A percentile compares a stretch with the other conserved stretches of the same genome.
Conservation (phyloP, 2,329 filamentous ascomycete genomes). For the Magnaporthiopsis poae region DNA sequence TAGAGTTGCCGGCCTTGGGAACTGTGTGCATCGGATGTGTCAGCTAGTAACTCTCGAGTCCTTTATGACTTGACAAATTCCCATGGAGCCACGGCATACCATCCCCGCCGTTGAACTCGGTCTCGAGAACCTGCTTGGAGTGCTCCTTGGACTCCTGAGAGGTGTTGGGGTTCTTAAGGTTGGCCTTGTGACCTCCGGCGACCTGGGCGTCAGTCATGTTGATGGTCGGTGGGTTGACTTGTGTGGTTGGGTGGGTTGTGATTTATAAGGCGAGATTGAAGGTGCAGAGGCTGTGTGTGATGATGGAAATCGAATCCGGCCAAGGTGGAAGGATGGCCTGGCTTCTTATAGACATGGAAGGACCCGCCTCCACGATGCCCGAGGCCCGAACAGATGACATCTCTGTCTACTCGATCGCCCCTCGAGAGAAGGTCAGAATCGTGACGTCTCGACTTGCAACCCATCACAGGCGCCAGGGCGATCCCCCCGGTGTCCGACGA, state of each 20-base stretch:
- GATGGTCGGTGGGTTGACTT: slow-evolving; percentile 10
- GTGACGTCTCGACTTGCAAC: background rate
- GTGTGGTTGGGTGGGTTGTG: background rate
- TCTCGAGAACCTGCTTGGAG: slow-evolving; percentile 41
- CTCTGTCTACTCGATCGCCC: background rate
- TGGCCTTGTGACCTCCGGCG: slow-evolving; percentile 50
- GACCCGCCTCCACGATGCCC: no score
- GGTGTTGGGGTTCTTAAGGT: slow-evolving; percentile 45
- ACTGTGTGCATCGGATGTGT: slow-evolving; percentile 12
- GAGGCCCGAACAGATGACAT: no score
- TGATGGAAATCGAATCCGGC: background rate
- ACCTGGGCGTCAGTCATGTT: slow-evolving; percentile 41
- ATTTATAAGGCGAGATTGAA: background rate
- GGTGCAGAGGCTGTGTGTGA: background rate
- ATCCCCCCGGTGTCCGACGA: background rate
- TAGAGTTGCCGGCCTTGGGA: slow-evolving; percentile 22
- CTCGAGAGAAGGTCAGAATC: background rate
- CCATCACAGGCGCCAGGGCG: background rate
- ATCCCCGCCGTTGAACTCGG: slow-evolving; percentile 35
- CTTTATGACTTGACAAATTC: background rate
- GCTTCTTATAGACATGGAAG: slow-evolving; percentile 8
- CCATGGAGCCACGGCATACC: slow-evolving; percentile 15
- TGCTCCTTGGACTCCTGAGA: slow-evolving; percentile 46
- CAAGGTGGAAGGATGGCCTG: background rate
- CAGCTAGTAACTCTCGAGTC: background rate